Evolutionary conservation across 176 grass and related monocot species (phyloP), one percentile per base, ranked within the genome.

Genomic region (Zoysia japonica): DNA sequence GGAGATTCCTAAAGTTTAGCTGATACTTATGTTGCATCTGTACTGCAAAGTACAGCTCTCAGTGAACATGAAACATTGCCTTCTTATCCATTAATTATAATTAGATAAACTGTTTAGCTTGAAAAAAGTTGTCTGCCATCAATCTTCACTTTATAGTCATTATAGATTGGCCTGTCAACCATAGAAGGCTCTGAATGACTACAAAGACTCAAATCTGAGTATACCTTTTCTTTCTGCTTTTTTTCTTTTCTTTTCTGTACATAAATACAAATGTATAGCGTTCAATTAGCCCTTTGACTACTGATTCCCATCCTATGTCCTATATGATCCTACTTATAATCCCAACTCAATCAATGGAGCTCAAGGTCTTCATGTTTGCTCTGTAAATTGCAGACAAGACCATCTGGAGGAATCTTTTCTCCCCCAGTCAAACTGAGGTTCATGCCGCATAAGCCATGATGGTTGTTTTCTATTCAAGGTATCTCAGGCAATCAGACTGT

Each of bases 311-410:
- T 74, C 74, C 87, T 89, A 85, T 74, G 51, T 74, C 61, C 82
- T 85, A 85, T 74, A 89, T 49, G 74, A 68, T 68, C 68, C 47
- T 85, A 75, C 67, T 54, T 72, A 46, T 72, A 68, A 61, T 78
- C 61, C 74, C 51, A 85, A 62, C 67, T 68, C 77, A 75, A 56
- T 54, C 47, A 57, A 28, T 70, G 80, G 20, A 78, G 56, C 55
- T 55, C 66, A 68, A 74, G 67, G 15, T 68, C 78, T 68, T 68
- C 83, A 47, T 19, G 61, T 82, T 61, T 48, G 35, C 61, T 74
- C 67, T 78, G 81, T 84, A 77, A 71, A 74, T 68, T 70, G 71
- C 20, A 41, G 71, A 72, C 63, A 61, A 76, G 16, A 60, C 17
- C 55, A 61, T 61, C 20, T 61, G 57, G 39, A 89, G 5, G 60